These are phyloP conservation scores for Tarenaya hassleriana DNA, from an alignment of 345 rosid species.

Conservation along the genomic window DNA sequence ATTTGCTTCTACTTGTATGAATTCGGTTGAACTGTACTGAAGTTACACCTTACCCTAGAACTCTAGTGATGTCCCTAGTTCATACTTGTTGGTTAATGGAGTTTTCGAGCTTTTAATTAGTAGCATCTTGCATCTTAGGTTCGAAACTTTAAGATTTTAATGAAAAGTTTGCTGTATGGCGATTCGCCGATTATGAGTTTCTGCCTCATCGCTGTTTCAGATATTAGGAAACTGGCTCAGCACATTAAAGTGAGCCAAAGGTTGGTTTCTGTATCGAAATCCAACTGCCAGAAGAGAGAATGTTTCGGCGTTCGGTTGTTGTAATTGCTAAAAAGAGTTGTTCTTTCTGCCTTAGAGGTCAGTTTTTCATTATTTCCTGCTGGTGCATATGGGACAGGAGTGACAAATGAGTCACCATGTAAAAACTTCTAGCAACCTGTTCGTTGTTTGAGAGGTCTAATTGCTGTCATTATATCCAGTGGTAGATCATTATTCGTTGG, in stretches of 20 bases:
- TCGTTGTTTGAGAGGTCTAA: not conserved
- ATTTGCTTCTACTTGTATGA: slow-evolving; percentile 2
- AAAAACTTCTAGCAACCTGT: not conserved
- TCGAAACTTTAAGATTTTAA: too few relatives aligned
- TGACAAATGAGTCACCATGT: not conserved
- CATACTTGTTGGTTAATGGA: too few relatives aligned
- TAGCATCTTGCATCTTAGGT: too few relatives aligned
- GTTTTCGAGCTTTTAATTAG: too few relatives aligned
- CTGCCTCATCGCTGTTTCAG: slow-evolving; percentile 33
- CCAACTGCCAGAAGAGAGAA: slow-evolving; percentile 7
- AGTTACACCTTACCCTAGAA: too few relatives aligned
- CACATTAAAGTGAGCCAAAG: slow-evolving; percentile 87
- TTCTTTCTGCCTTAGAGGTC: not conserved
- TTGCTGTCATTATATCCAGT: not conserved
- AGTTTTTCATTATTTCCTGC: not conserved
- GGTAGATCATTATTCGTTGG: too few relatives aligned
- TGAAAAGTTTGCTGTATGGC: too few relatives aligned
- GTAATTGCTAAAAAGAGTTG: not conserved
- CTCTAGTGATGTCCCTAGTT: too few relatives aligned
- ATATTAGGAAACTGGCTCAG: slow-evolving; percentile 72
- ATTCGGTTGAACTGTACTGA: too few relatives aligned
- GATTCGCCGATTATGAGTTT: slow-evolving; percentile 5
- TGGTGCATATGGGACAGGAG: not conserved
- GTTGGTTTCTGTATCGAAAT: slow-evolving; percentile 31
- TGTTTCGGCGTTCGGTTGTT: not conserved